Percentiles rank a stretch among this genome's conserved stretches.
Conservation (phyloP, 257 asterid genomes). For the Penstemon eatonii region DNA sequence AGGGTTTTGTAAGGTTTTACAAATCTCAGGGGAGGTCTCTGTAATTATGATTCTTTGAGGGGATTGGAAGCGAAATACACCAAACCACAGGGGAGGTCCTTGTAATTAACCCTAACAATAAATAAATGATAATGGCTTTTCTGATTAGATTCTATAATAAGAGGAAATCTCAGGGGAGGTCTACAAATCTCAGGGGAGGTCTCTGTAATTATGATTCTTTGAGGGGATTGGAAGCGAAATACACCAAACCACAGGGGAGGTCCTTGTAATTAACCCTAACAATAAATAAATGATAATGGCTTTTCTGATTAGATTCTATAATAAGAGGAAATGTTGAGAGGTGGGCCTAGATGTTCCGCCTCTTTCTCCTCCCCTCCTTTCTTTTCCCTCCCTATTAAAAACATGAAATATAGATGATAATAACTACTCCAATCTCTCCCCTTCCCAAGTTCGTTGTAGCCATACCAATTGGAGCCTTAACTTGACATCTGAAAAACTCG, state of each 20-base stretch:
- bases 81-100: no score
- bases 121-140: neutral
- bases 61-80: no score
- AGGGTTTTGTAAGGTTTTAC: no score
- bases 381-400: neutral
- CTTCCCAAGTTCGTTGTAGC: slow-evolving; percentile 10
- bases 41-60: no score
- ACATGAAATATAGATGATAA: neutral
- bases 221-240: no score
- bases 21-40: no score
- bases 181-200: no score
- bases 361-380: neutral
- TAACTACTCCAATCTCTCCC: slow-evolving; percentile 4
- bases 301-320: neutral
- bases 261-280: no score
- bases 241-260: no score
- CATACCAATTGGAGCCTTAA: slow-evolving; percentile 1
- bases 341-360: neutral
- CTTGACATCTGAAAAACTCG: slow-evolving; percentile 1
- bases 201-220: no score
- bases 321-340: slow-evolving; percentile 9
- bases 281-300: neutral
- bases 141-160: neutral
- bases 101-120: no score
- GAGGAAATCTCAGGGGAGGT: neutral